A percentile compares a stretch with the other conserved stretches of the same genome.
phyloP scores from a whole-genome alignment of 1,284 basidiomycete genomes.

The Moesziomyces antarcticus region DNA sequence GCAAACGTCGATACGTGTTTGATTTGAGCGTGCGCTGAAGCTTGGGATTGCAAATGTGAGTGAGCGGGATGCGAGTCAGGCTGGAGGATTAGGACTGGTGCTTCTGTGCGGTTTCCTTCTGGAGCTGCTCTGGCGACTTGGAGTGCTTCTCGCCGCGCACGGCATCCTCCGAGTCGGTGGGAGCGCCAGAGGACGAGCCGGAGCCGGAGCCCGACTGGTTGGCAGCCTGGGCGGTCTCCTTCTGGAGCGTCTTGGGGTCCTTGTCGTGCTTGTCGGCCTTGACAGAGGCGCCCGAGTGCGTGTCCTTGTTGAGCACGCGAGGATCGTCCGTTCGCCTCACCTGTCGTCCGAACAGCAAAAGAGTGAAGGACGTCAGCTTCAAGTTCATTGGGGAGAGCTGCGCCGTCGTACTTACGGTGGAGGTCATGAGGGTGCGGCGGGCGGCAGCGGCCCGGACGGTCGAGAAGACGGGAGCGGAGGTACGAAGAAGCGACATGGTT shows the following conservation, averaged over 20 bases:
- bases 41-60: background rate
- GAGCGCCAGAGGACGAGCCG: slow-evolving; percentile 4
- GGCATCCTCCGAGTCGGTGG: slow-evolving; percentile 51
- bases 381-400: too few species aligned
- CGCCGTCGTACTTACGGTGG: slow-evolving; percentile 23
- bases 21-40: too few species aligned
- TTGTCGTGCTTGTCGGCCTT: slow-evolving; percentile 51
- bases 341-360: slow-evolving; percentile 4
- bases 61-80: too few species aligned
- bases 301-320: slow-evolving; percentile 32
- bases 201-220: slow-evolving; percentile 7
- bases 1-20: too few species aligned
- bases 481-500: slow-evolving; percentile 44
- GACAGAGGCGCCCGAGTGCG: slow-evolving; percentile 46
- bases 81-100: slow-evolving; percentile 4
- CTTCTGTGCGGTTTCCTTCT: slow-evolving; percentile 46
- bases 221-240: slow-evolving; percentile 29
- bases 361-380: background rate
- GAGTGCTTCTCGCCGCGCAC: slow-evolving; percentile 52
- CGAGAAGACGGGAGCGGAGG: slow-evolving; percentile 16
- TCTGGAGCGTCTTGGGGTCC: slow-evolving; percentile 46
- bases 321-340: slow-evolving; percentile 40
- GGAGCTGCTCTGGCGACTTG: slow-evolving; percentile 45
- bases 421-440: slow-evolving; percentile 27
- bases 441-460: slow-evolving; percentile 6